These are phyloP conservation scores for Clavariopsis aquatica DNA, from an alignment of 495 filamentous ascomycete species.

Conservation along the genomic window DNA sequence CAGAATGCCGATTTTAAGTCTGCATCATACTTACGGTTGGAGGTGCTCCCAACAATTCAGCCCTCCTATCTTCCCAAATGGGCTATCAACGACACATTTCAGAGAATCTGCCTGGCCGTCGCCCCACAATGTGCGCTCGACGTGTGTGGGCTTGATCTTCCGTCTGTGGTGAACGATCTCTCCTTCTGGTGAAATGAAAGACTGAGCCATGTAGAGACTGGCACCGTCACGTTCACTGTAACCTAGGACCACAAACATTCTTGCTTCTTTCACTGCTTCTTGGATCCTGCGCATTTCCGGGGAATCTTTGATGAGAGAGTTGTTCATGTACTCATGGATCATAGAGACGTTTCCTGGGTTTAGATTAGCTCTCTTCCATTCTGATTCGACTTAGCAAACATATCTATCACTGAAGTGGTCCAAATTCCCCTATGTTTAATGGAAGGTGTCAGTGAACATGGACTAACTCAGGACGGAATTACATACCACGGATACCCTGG, in stretches of 20 bases:
- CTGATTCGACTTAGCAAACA: background rate
- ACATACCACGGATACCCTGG: slow-evolving; percentile 46
- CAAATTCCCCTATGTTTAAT: slow-evolving; percentile 26
- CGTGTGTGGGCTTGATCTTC: slow-evolving; percentile 38
- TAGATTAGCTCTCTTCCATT: background rate
- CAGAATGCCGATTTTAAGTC: background rate
- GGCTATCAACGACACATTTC: slow-evolving; percentile 37
- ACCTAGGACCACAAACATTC: slow-evolving; percentile 38
- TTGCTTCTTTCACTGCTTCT: slow-evolving; percentile 32
- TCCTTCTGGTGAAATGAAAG: slow-evolving; percentile 30
- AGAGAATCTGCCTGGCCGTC: slow-evolving; percentile 38
- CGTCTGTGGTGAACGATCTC: slow-evolving; percentile 27
- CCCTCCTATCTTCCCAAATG: slow-evolving; percentile 38
- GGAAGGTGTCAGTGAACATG: background rate
- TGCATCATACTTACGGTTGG: slow-evolving; percentile 33
- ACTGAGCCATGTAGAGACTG: slow-evolving; percentile 30
- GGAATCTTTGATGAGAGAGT: slow-evolving; percentile 41
- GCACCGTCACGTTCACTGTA: slow-evolving; percentile 26
- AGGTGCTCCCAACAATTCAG: slow-evolving; percentile 46
- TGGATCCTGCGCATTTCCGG: slow-evolving; percentile 43
- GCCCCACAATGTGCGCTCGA: slow-evolving; percentile 28
- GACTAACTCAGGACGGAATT: background rate
- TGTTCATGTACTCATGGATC: slow-evolving; percentile 41
- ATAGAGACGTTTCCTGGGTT: slow-evolving; percentile 20
- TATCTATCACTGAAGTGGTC: slow-evolving; percentile 33